phyloP scores from a whole-genome alignment of 148 eudicot genomes.

The Arbutus unedo region DNA sequence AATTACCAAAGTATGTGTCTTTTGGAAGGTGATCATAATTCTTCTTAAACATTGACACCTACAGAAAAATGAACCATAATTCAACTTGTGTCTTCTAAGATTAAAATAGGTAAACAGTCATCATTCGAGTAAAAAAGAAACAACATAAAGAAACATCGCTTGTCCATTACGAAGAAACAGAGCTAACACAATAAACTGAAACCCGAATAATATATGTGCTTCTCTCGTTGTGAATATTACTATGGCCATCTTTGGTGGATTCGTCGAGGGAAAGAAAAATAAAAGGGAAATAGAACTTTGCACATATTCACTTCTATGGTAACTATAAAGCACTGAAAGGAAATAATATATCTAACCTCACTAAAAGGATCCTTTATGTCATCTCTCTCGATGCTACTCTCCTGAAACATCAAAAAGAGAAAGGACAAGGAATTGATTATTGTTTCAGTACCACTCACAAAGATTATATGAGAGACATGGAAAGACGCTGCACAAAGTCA shows the following conservation, averaged over 20 bases:
- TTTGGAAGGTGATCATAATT: slow-evolving; percentile 88
- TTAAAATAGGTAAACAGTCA: neutral
- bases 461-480: neutral
- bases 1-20: slow-evolving; percentile 84
- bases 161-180: neutral
- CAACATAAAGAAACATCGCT: neutral
- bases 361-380: slow-evolving; percentile 67
- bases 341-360: slow-evolving; percentile 39
- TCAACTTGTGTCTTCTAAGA: neutral
- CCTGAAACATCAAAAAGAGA: slow-evolving; percentile 35
- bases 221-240: neutral
- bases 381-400: slow-evolving; percentile 67
- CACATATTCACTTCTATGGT: neutral
- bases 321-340: neutral
- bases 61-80: neutral
- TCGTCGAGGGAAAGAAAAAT: neutral
- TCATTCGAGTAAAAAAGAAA: neutral
- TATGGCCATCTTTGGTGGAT: neutral
- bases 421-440: neutral
- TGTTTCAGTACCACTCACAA: neutral
- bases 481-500: neutral
- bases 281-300: neutral
- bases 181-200: neutral
- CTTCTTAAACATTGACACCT: slow-evolving; percentile 93
- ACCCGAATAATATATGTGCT: neutral